A percentile compares a stretch with the other conserved stretches of the same genome.
Conservation (phyloP, 225 moss, liverwort and hornwort genomes). For the Bryoerythrophyllum caledonicum region DNA sequence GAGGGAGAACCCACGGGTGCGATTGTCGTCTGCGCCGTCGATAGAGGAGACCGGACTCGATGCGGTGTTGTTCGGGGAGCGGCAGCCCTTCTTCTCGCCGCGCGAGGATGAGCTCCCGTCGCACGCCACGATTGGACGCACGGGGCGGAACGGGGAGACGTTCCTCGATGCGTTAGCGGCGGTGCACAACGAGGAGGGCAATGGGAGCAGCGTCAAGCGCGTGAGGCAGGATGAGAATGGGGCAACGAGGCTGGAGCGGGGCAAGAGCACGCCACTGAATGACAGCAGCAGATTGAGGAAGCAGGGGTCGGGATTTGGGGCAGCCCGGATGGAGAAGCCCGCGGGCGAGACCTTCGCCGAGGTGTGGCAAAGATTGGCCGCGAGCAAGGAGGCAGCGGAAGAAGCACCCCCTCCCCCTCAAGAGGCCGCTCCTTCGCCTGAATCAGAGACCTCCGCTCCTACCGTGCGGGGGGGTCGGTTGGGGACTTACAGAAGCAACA, state of each 20-base stretch:
- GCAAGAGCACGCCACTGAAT: constrained; percentile 28
- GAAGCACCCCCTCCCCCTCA: background rate
- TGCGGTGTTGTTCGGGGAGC: constrained; percentile 67
- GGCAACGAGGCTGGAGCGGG: constrained; percentile 25
- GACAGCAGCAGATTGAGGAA: constrained; percentile 25
- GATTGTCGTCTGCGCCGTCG: constrained; percentile 79
- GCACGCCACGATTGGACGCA: too few species aligned
- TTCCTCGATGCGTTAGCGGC: constrained; percentile 59
- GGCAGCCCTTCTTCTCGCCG: constrained; percentile 56
- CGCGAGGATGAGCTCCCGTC: constrained; percentile 36
- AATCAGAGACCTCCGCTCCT: background rate
- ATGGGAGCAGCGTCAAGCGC: constrained; percentile 30
- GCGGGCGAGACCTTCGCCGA: constrained; percentile 42
- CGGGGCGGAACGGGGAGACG: constrained; percentile 32
- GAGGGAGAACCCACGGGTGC: constrained; percentile 59
- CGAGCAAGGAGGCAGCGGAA: background rate
- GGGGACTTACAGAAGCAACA: constrained; percentile 29
- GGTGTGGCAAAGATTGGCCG: constrained; percentile 52
- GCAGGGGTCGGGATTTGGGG: constrained; percentile 39
- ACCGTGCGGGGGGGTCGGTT: background rate
- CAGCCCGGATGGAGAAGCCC: constrained; percentile 36
- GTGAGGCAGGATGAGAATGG: constrained; percentile 29
- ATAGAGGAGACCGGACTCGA: constrained; percentile 93
- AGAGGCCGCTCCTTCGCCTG: background rate
- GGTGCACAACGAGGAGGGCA: constrained; percentile 8